phyloP scores from a whole-genome alignment of 306 rosid genomes.

The Dalbergia cultrata region DNA sequence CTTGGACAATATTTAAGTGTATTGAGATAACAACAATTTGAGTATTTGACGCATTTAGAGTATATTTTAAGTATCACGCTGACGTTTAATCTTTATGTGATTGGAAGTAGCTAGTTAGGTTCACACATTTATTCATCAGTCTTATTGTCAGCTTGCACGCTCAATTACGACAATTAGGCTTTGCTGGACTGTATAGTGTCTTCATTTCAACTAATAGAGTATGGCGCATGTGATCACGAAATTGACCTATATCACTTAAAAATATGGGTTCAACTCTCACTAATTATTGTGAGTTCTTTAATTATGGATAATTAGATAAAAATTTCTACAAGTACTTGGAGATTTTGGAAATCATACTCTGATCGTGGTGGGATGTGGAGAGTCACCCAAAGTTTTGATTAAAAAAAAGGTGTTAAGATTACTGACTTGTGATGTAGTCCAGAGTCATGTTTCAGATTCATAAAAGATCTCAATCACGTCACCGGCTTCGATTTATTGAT shows the following conservation, averaged over 20 bases:
- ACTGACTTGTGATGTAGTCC: constrained; percentile 28
- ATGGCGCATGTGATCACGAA: too few species aligned
- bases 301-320: too few species aligned
- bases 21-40: constrained; percentile 1
- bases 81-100: constrained; percentile 21
- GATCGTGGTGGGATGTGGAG: too few species aligned
- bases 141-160: background rate
- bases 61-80: background rate
- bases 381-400: too few species aligned
- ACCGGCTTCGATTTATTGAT: background rate
- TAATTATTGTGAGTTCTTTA: too few species aligned
- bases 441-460: constrained; percentile 39
- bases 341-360: too few species aligned
- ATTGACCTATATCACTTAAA: too few species aligned
- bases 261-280: too few species aligned
- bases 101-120: background rate
- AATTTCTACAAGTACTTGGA: too few species aligned
- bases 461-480: constrained; percentile 50
- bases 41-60: background rate
- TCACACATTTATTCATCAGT: background rate
- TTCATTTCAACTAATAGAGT: background rate
- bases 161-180: constrained; percentile 33
- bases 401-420: background rate
- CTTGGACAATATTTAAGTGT: background rate
- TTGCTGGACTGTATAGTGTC: constrained; percentile 7